These are phyloP conservation scores for Eucalyptus polybractea DNA, from an alignment of 345 rosid genomes.

Conservation along the genomic window DNA sequence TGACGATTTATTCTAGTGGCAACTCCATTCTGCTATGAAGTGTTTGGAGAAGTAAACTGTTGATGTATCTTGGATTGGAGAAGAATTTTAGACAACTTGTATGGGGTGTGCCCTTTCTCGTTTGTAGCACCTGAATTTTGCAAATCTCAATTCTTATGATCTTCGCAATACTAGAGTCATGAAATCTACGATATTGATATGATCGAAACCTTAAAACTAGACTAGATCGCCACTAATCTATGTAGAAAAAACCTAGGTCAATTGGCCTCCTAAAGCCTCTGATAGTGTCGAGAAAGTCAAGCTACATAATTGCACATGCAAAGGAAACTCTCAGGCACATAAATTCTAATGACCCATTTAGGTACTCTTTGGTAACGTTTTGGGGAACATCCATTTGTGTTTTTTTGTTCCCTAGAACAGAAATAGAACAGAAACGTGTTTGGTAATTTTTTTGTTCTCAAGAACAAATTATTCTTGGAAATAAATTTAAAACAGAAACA, in stretches of 20 bases:
- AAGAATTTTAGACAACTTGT: neutral
- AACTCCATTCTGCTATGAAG: neutral
- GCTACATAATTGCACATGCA: neutral
- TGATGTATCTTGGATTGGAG: neutral
- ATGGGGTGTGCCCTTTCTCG: neutral
- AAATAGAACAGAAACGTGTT: too few species aligned
- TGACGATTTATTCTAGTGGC: neutral
- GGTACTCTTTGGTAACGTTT: too few species aligned
- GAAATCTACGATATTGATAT: neutral
- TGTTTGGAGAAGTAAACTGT: neutral
- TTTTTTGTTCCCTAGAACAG: too few species aligned
- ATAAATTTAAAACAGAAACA: too few species aligned
- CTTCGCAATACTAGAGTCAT: neutral
- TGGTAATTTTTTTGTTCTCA: too few species aligned
- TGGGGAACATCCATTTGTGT: too few species aligned
- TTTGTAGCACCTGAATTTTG: neutral
- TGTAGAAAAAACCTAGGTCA: neutral
- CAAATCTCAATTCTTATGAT: neutral
- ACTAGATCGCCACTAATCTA: neutral
- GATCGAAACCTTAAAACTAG: neutral
- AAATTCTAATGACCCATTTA: neutral
- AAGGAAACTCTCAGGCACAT: neutral
- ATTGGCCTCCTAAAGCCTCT: neutral
- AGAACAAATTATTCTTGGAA: too few species aligned
- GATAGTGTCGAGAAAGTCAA: neutral